phyloP scores from a whole-genome alignment of 2,329 filamentous ascomycete species.

The Fusarium drepaniforme region DNA sequence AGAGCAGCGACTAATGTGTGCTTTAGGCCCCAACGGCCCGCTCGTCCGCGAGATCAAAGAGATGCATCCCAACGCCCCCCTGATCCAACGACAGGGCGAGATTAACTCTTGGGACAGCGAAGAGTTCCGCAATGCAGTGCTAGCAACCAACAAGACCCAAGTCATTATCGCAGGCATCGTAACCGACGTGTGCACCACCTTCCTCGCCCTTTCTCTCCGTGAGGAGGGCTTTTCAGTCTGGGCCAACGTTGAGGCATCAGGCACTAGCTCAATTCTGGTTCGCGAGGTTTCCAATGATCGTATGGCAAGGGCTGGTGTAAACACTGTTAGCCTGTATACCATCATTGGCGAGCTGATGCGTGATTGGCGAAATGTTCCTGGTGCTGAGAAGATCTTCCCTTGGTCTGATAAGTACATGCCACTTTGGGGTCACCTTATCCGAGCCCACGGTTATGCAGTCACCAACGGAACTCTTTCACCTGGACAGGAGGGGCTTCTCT shows the following conservation, averaged over 20 bases:
- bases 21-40: constrained; percentile 10
- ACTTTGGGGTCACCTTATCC: constrained; percentile 64
- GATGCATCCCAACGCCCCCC: constrained; percentile 12
- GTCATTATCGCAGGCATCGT: constrained; percentile 72
- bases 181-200: constrained; percentile 73
- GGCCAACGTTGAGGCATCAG: constrained; percentile 70
- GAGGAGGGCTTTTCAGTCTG: constrained; percentile 71
- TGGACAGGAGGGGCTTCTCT: constrained; percentile 53
- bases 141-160: constrained; percentile 65
- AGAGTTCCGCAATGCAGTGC: constrained; percentile 12
- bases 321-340: constrained; percentile 61
- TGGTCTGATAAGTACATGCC: constrained; percentile 66
- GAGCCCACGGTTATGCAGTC: constrained; percentile 65
- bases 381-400: constrained; percentile 59
- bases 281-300: constrained; percentile 66
- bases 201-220: constrained; percentile 69
- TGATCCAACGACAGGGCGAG: constrained; percentile 10
- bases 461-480: constrained; percentile 63
- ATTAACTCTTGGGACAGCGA: constrained; percentile 11
- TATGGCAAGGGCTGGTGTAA: constrained; percentile 69
- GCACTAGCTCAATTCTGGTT: constrained; percentile 64
- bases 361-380: constrained; percentile 62
- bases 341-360: constrained; percentile 69
- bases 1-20: background rate
- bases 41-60: constrained; percentile 10